Evolutionary conservation across 1,284 basidiomycete genomes (phyloP).

Genomic region (Heterobasidion parviporum): DNA sequence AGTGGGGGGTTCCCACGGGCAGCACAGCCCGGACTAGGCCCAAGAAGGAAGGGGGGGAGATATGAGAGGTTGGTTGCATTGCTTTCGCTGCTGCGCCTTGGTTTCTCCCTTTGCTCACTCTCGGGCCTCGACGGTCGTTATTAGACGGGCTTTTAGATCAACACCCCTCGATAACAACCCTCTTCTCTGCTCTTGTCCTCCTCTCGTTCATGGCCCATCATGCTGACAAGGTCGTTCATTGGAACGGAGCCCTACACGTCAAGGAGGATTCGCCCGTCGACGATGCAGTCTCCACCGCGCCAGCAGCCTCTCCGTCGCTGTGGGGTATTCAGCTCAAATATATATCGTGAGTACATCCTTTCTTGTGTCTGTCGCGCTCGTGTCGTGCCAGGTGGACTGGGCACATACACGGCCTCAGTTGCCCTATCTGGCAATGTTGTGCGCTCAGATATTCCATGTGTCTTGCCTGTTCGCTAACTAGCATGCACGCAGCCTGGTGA

Average conservation of each 20-base stretch:
- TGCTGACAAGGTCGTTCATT: not conserved
- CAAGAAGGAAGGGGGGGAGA: not conserved
- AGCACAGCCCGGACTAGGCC: not conserved
- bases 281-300: constrained; percentile 27
- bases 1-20: not conserved
- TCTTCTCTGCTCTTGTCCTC: not conserved
- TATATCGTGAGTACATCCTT: constrained; percentile 54
- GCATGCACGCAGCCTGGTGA: constrained; percentile 57
- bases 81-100: not conserved
- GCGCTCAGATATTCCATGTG: not conserved
- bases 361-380: not conserved
- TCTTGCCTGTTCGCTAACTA: constrained; percentile 4
- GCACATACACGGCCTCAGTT: not conserved
- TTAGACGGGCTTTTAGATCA: not conserved
- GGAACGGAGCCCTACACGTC: constrained; percentile 16
- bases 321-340: constrained; percentile 74
- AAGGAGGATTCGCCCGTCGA: constrained; percentile 17
- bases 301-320: constrained; percentile 38
- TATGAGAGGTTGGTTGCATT: not conserved
- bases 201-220: constrained; percentile 9
- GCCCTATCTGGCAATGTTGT: constrained; percentile 6
- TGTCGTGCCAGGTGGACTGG: not conserved
- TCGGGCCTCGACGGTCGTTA: not conserved
- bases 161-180: not conserved
- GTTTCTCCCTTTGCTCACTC: not conserved